Evolutionary conservation across 2,329 filamentous ascomycete species (phyloP), one percentile per base, ranked within the genome.

Genomic region (Exophiala xenobiotica): DNA sequence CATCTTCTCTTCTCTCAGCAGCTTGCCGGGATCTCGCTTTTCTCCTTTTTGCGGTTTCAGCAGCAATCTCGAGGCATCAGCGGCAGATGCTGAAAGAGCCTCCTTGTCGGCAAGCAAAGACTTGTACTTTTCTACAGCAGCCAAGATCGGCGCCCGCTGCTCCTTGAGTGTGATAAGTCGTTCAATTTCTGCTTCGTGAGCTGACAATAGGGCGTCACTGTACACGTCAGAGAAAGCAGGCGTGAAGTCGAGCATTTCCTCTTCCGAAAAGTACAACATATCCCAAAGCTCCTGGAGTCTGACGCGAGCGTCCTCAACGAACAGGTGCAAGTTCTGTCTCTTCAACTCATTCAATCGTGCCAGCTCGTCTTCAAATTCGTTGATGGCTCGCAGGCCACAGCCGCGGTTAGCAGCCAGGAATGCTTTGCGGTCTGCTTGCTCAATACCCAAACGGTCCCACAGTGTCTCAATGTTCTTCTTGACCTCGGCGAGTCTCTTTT

Each of bases 191-290:
- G 86, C 85, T 74, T 99, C 93, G 64, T 99, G 95, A 0, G 93
- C 91, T 59, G 95, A 91, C 0, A 99, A 81, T 7, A 99, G 79
- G 3, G 93, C 93, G 68, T 99, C 93, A 63, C 90, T 96, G 72
- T 95, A 96, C 16, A 96, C 92, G 66, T 97, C 93, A 8, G 90
- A 95, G 68, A 97, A 97, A 35, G 91, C 93, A 0, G 95, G 93
- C 0, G 91, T 93, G 63, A 99, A 99, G 61, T 96, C 91, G 50
- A 97, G 82, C 91, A 97, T 97, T 73, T 99, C 93, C 64, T 99
- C 93, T 67, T 99, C 93, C 0, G 89, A 96, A 66, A 95, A 91
- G 74, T 93, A 97, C 1, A 99, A 75, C 0, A 83, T 78, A 66
- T 99, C 93, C 93, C 95, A 99, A 0, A 99, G 81, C 65, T 95